These are phyloP conservation scores for Solanum stenotomum DNA, from an alignment of 257 asterid genomes.

Conservation along the genomic window DNA sequence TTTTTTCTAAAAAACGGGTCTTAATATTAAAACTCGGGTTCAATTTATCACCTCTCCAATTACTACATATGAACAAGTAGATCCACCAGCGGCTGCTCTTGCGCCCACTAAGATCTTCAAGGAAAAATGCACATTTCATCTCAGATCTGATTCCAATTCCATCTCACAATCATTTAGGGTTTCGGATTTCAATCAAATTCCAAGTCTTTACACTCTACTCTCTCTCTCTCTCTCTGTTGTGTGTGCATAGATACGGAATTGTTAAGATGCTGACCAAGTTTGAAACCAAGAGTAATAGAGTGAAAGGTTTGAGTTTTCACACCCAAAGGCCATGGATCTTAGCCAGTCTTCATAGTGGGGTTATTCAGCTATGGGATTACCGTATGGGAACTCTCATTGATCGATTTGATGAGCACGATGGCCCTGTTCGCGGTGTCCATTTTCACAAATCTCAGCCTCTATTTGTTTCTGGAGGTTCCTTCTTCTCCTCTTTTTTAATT, in stretches of 20 bases:
- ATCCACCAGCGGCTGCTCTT: neutral
- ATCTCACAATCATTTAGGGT: conserved; percentile 4
- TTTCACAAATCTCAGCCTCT: conserved; percentile 90
- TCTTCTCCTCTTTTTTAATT: neutral
- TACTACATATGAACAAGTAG: neutral
- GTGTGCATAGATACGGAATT: conserved; percentile 3
- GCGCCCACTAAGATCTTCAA: neutral
- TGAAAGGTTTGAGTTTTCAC: conserved; percentile 92
- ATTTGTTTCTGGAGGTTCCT: conserved; percentile 85
- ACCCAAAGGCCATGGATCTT: conserved; percentile 97
- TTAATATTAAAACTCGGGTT: neutral
- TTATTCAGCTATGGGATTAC: conserved; percentile 97
- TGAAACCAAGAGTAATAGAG: conserved; percentile 97
- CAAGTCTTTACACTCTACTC: neutral
- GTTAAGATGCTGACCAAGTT: conserved; percentile 82
- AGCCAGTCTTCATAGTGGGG: conserved; percentile 98
- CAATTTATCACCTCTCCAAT: neutral
- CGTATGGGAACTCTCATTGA: conserved; percentile 99
- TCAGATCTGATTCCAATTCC: conserved; percentile 16
- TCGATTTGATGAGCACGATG: conserved; percentile 89
- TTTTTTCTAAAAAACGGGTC: neutral
- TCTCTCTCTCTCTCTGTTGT: neutral
- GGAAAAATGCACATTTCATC: conserved; percentile 4
- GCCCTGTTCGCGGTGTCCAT: conserved; percentile 91
- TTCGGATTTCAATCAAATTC: neutral